phyloP scores from a whole-genome alignment of 2,329 filamentous ascomycete species.

The Xylaria sp. region DNA sequence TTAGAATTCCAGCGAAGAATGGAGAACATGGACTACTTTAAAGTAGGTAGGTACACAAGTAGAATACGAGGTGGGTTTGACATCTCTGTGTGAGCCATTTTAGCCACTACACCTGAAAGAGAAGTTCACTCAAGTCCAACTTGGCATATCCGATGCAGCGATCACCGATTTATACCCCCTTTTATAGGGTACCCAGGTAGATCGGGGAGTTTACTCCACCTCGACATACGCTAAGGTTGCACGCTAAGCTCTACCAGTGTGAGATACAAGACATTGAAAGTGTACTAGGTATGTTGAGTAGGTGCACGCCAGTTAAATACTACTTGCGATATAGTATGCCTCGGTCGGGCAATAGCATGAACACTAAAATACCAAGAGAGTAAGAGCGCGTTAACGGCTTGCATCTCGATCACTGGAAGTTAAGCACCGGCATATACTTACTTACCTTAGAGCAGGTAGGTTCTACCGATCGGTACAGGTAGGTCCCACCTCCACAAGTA shows the following conservation, averaged over 20 bases:
- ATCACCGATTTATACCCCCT: not conserved
- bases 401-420: too few species aligned
- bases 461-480: not conserved
- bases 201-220: not conserved
- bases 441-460: not conserved
- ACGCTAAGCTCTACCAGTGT: not conserved
- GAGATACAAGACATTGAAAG: too few species aligned
- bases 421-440: too few species aligned
- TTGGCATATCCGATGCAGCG: not conserved
- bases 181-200: slow-evolving; percentile 2
- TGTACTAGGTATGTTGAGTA: too few species aligned
- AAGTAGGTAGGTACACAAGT: too few species aligned
- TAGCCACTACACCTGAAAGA: slow-evolving; percentile 15
- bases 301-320: too few species aligned
- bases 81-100: not conserved
- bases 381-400: too few species aligned
- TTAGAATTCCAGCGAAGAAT: slow-evolving; percentile 6
- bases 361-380: too few species aligned
- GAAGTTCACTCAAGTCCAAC: not conserved
- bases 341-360: not conserved
- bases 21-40: not conserved
- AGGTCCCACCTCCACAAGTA: slow-evolving; percentile 17
- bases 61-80: slow-evolving; percentile 25
- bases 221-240: not conserved
- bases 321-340: not conserved